Base-by-base conservation (phyloP, 108 stramenopile genomes). In the Licmophora abbreviata region DNA sequence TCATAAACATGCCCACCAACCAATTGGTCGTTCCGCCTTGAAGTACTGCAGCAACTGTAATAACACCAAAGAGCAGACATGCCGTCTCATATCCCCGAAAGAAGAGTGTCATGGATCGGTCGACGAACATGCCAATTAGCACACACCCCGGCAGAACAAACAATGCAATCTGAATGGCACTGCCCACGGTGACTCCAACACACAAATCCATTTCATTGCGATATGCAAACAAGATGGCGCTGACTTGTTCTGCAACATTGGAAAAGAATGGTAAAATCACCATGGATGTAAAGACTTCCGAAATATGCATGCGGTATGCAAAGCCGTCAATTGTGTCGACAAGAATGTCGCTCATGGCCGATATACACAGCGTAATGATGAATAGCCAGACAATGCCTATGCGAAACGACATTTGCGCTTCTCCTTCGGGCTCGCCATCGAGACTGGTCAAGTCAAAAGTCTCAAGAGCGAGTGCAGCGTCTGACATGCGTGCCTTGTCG, bases 131-230 rank as follows among this genome's bases (percentile, higher is more conserved):
- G 28, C 96, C 96, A 26, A 95, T 77, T 14, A 99, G 46, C 11
- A 97, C 91, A 51, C 86, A 82, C 29, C 92, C 86, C 9, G 98
- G 98, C 35, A 97, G 56, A 12, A 99, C 96, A 58, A 95, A 95
- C 24, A 93, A 61, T 14, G 88, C 88, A 29, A 95, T 93, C 65
- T 99, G 98, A 38, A 95, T 92, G 9, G 92, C 86, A 48, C 89
- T 92, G 0, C 98, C 98, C 2, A 97, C 88, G 0, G 96, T 95
- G 0, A 99, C 88, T 14, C 95, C 97, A 33, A 99, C 71, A 34
- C 90, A 85, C 24, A 99, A 69, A 77, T 97, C 96, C 96, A 97
- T 95, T 68, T 97, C 95, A 63, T 95, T 91, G 40, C 87, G 77
- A 58, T 79, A 92, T 0, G 93, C 95, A 66, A 97, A 94, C 24